These are phyloP conservation scores for Aspergillus flavus DNA, from an alignment of 2,329 filamentous ascomycete genomes.

Conservation along the genomic window DNA sequence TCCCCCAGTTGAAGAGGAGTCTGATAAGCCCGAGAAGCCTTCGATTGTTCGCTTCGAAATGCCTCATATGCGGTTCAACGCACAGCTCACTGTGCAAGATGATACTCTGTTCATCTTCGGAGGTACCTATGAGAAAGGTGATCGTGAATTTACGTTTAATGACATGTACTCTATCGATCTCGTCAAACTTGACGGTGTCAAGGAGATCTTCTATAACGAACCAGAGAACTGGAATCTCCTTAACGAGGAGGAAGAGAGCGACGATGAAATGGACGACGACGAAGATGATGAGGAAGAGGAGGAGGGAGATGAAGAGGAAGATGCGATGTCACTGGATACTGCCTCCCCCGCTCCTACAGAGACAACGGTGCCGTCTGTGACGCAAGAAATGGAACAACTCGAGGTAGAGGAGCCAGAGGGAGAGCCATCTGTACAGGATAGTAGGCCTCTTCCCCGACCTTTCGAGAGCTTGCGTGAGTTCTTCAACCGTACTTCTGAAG, in stretches of 20 bases:
- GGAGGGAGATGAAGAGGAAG: conserved; percentile 48
- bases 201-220: conserved; percentile 83
- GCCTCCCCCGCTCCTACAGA: conserved; percentile 42
- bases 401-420: conserved; percentile 43
- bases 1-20: conserved; percentile 58
- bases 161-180: conserved; percentile 92
- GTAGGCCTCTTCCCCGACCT: conserved; percentile 73
- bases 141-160: conserved; percentile 93
- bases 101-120: conserved; percentile 94
- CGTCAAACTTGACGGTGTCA: conserved; percentile 92
- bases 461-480: conserved; percentile 93
- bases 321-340: conserved; percentile 49
- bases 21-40: conserved; percentile 56
- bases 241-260: conserved; percentile 62
- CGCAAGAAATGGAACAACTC: conserved; percentile 39
- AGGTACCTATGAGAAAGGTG: conserved; percentile 92
- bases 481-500: conserved; percentile 80
- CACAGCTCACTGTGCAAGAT: conserved; percentile 85
- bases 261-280: conserved; percentile 55
- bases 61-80: conserved; percentile 88
- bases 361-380: conserved; percentile 38
- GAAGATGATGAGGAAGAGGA: conserved; percentile 45
- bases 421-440: conserved; percentile 64
- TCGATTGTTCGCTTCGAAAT: conserved; percentile 75
- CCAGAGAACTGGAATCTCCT: conserved; percentile 80